Percentiles rank a stretch among this genome's conserved stretches.
Evolutionary conservation across 805 yeast species (phyloP).

Genomic region (Metschnikowia reukaufii): DNA sequence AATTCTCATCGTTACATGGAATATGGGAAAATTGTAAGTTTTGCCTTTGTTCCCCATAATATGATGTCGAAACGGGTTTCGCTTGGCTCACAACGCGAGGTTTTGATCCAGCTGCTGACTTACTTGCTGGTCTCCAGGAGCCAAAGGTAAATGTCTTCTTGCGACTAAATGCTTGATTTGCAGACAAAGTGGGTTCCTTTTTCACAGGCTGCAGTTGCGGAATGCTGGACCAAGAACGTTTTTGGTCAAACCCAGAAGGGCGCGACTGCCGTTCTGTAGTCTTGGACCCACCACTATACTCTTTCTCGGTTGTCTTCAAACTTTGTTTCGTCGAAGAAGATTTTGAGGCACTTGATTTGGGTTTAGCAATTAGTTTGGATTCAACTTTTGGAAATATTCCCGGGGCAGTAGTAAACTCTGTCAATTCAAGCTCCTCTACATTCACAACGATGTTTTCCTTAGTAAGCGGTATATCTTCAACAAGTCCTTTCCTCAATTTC

Average conservation of each 20-base stretch:
- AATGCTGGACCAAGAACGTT: conserved; percentile 3
- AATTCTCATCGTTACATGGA: conserved; percentile 8
- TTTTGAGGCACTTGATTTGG: background rate
- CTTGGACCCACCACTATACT: background rate
- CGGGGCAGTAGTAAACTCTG: too few species aligned
- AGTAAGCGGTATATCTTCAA: conserved; percentile 4
- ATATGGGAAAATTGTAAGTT: background rate
- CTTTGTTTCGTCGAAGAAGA: background rate
- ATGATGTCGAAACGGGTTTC: background rate
- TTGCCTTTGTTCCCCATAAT: background rate
- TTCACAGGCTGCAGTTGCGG: background rate
- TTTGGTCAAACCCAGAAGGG: background rate
- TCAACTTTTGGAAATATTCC: background rate
- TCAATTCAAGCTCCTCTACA: background rate
- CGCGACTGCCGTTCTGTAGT: background rate
- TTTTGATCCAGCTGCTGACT: background rate
- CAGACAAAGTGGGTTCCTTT: background rate
- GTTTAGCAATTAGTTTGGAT: background rate
- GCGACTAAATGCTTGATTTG: conserved; percentile 1
- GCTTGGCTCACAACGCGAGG: background rate
- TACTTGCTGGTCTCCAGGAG: background rate
- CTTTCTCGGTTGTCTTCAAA: background rate
- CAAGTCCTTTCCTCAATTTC: conserved; percentile 7
- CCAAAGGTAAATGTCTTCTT: background rate
- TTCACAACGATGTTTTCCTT: background rate